These are phyloP conservation scores for Artemisia annua DNA, from an alignment of 129 eudicot genomes.

Conservation along the genomic window DNA sequence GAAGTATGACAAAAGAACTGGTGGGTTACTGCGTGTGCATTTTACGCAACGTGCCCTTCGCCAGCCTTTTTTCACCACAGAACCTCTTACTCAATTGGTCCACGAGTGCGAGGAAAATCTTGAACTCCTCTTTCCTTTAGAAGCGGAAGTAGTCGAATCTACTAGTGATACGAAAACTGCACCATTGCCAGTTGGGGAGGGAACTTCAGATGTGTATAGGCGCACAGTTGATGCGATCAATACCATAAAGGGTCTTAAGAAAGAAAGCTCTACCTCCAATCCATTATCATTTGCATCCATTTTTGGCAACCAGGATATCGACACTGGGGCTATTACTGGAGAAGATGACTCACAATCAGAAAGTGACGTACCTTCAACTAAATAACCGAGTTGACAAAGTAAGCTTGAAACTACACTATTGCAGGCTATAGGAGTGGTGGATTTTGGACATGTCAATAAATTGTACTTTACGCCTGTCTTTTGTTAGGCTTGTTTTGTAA, in stretches of 20 bases:
- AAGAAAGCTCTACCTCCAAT: conserved; percentile 79
- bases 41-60: conserved; percentile 75
- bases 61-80: conserved; percentile 88
- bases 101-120: conserved; percentile 90
- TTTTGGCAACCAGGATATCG: conserved; percentile 65
- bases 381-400: neutral
- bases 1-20: conserved; percentile 92
- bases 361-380: conserved; percentile 20
- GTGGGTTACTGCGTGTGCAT: conserved; percentile 67
- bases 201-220: conserved; percentile 59
- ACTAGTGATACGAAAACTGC: conserved; percentile 21
- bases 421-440: neutral
- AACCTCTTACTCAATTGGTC: conserved; percentile 74
- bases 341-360: conserved; percentile 45
- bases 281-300: conserved; percentile 75
- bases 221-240: conserved; percentile 82
- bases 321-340: conserved; percentile 72
- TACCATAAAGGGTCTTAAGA: conserved; percentile 81
- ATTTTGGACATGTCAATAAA: too few species aligned
- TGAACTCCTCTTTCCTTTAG: conserved; percentile 68
- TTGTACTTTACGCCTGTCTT: too few species aligned
- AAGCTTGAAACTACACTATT: conserved; percentile 1
- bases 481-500: too few species aligned
- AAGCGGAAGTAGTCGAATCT: conserved; percentile 72
- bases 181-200: conserved; percentile 45